Base-by-base conservation (phyloP, 2,329 filamentous ascomycete genomes). In the Parafenestella ontariensis region DNA sequence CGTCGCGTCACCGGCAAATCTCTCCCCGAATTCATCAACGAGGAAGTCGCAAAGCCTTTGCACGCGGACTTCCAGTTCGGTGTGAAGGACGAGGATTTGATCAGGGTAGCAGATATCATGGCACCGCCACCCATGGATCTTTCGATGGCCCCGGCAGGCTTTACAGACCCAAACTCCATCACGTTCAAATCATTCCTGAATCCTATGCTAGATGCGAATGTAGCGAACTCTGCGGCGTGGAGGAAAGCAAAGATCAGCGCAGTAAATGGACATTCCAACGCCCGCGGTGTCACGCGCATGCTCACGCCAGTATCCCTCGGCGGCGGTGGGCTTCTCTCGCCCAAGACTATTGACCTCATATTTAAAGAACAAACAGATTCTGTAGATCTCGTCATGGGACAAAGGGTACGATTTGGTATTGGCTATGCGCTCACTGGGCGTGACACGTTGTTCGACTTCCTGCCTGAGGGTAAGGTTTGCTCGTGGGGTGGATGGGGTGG, bases 41-140 rank as follows among this genome's bases (percentile, higher is more conserved):
- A 92, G 96, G 66, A 96, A 78, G 64, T 87, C 84, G 74, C 86
- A 89, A 23, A 87, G 81, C 74, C 88, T 88, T 29, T 70, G 61
- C 52, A 48, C 67, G 61, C 68, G 2, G 63, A 63, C 33, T 62
- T 61, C 37, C 49, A 54, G 10, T 50, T 64, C 3, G 63, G 63
- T 29, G 58, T 42, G 4, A 36, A 46, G 3, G 28, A 52, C 3
- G 26, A 49, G 1, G 54, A 64, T 18, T 53, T 51, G 43, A 13
- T 17, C 7, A 49, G 61, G 13, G 45, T 59, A 0, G 59, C 63
- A 3, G 53, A 60, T 1, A 58, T 61, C 10, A 46, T 62, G 3
- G 51, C 63, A 3, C 61, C 52, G 5, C 43, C 58, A 2, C 33
- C 46, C 18, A 23, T 7, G 15, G 23, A 34, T 5, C 28, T 23